A percentile compares a stretch with the other conserved stretches of the same genome.
Conservation (phyloP, 1,139 yeast species). For the Groenewaldozyma auringiensis region DNA sequence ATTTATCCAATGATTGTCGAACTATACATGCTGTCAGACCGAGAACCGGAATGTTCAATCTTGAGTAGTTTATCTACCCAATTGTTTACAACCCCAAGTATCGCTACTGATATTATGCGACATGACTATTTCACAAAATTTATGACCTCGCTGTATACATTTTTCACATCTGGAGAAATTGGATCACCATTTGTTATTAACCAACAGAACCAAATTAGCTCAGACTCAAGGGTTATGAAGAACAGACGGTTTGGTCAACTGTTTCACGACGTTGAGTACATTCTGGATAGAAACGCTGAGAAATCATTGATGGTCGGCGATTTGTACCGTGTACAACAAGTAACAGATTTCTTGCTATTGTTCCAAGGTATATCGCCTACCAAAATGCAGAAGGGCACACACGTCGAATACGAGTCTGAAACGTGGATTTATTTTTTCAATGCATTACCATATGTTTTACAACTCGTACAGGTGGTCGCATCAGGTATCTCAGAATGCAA, state of each 20-base stretch:
- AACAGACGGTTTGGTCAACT: conserved; percentile 80
- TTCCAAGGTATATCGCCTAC: conserved; percentile 79
- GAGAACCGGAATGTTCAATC: conserved; percentile 77
- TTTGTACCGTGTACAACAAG: conserved; percentile 34
- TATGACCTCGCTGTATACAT: conserved; percentile 58
- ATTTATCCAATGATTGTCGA: conserved; percentile 75
- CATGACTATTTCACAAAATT: conserved; percentile 67
- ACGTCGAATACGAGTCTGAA: conserved; percentile 85
- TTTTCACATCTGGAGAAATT: conserved; percentile 52
- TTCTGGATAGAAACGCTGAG: conserved; percentile 61
- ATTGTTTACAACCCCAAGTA: conserved; percentile 74
- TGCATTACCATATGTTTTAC: conserved; percentile 45
- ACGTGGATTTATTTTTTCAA: conserved; percentile 79
- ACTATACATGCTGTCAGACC: conserved; percentile 58
- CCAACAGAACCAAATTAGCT: conserved; percentile 26
- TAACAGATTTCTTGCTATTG: conserved; percentile 56
- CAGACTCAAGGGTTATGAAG: conserved; percentile 42
- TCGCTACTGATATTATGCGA: conserved; percentile 59
- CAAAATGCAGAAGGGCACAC: conserved; percentile 68
- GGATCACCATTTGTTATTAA: conserved; percentile 41
- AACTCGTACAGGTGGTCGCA: conserved; percentile 33
- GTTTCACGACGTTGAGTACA: conserved; percentile 74
- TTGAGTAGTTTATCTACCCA: conserved; percentile 77
- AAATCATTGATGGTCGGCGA: conserved; percentile 34
- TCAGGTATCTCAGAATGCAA: conserved; percentile 25